These are phyloP conservation scores for Oidiodendron maius DNA, from an alignment of 495 filamentous ascomycete genomes.

Conservation along the genomic window DNA sequence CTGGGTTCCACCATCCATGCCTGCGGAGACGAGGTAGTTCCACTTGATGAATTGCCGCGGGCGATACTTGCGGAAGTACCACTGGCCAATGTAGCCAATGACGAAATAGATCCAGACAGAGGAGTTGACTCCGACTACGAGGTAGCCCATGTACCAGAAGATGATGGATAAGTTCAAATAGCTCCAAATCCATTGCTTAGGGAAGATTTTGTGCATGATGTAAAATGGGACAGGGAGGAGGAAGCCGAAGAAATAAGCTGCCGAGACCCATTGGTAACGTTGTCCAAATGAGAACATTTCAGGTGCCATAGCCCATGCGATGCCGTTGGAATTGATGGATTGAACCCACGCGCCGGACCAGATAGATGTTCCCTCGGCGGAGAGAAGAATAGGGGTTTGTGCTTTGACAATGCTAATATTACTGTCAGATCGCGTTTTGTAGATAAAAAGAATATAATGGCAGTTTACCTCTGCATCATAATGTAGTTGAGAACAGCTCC, in stretches of 20 bases:
- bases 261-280: constrained; percentile 32
- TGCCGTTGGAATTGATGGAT: constrained; percentile 29
- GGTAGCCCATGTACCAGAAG: constrained; percentile 26
- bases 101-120: constrained; percentile 30
- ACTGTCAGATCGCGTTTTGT: neutral
- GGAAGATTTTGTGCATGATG: constrained; percentile 18
- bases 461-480: constrained; percentile 33
- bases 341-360: constrained; percentile 46
- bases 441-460: neutral
- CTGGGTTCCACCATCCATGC: constrained; percentile 48
- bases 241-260: constrained; percentile 31
- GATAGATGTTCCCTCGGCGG: constrained; percentile 34
- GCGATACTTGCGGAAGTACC: constrained; percentile 42
- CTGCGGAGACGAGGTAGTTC: constrained; percentile 49
- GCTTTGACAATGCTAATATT: constrained; percentile 25
- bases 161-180: constrained; percentile 17
- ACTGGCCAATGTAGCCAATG: constrained; percentile 39
- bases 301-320: constrained; percentile 37
- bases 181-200: neutral
- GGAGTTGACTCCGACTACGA: constrained; percentile 33
- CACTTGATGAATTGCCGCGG: constrained; percentile 51
- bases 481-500: constrained; percentile 43
- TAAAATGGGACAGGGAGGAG: constrained; percentile 31
- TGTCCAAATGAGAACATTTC: constrained; percentile 34
- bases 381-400: constrained; percentile 30